A percentile compares a stretch with the other conserved stretches of the same genome.
Conservation (phyloP, 108 stramenopile species). For the Conticribra guillardii region DNA sequence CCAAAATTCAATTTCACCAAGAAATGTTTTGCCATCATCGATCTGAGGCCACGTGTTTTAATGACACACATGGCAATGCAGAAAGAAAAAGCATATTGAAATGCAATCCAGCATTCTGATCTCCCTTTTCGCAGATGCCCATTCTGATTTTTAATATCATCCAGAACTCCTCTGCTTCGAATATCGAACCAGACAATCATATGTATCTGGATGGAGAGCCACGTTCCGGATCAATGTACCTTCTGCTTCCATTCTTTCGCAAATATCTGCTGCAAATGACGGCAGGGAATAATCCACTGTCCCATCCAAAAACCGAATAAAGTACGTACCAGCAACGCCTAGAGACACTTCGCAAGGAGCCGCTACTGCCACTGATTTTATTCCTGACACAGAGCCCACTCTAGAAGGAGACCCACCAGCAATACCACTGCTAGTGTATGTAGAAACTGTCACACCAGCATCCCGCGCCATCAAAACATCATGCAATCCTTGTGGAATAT, state of each 20-base stretch:
- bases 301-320: constrained; percentile 79
- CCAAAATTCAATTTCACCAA: too few relatives aligned
- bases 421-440: background rate
- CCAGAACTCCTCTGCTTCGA: constrained; percentile 1
- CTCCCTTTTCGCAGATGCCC: too few relatives aligned
- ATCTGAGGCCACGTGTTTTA: too few relatives aligned
- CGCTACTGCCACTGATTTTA: constrained; percentile 13
- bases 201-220: constrained; percentile 31
- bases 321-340: constrained; percentile 74
- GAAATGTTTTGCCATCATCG: too few relatives aligned
- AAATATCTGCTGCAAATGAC: constrained; percentile 55
- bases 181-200: constrained; percentile 45
- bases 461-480: constrained; percentile 49
- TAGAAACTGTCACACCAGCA: background rate
- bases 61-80: too few relatives aligned
- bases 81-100: too few relatives aligned
- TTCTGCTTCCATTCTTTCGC: constrained; percentile 54
- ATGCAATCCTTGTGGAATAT: constrained; percentile 70
- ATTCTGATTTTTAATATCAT: too few relatives aligned
- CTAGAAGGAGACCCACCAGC: background rate
- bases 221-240: constrained; percentile 40
- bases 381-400: background rate
- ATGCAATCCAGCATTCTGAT: too few relatives aligned
- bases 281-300: constrained; percentile 77
- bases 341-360: constrained; percentile 77